Evolutionary conservation across 805 yeast genomes (phyloP).

Genomic region (Candida maesae): DNA sequence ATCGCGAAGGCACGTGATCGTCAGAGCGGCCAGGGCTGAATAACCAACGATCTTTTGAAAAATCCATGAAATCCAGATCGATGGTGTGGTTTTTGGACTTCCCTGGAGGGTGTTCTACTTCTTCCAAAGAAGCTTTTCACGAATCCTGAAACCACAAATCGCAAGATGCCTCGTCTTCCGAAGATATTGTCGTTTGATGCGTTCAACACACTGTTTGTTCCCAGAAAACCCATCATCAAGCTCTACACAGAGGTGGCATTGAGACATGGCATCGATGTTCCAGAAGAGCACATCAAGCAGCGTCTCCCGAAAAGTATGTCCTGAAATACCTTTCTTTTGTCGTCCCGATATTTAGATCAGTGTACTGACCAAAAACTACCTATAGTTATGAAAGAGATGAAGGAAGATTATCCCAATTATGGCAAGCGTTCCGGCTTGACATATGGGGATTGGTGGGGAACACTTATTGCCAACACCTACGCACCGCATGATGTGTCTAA

Average conservation of each 20-base stretch:
- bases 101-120: too few species aligned
- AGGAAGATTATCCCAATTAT: conserved; percentile 51
- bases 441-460: conserved; percentile 55
- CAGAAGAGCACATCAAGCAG: conserved; percentile 24
- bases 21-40: too few species aligned
- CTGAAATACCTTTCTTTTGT: too few species aligned
- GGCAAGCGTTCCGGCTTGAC: conserved; percentile 42
- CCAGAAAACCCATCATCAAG: conserved; percentile 48
- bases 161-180: conserved; percentile 9
- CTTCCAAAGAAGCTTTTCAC: too few species aligned
- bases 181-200: conserved; percentile 61
- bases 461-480: conserved; percentile 43
- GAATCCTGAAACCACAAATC: too few species aligned
- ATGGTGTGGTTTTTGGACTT: too few species aligned
- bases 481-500: conserved; percentile 31
- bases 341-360: too few species aligned
- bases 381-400: conserved; percentile 34
- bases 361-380: conserved; percentile 24
- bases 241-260: conserved; percentile 49
- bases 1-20: too few species aligned
- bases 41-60: too few species aligned
- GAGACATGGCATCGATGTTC: conserved; percentile 38
- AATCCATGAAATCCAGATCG: too few species aligned
- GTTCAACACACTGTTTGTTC: conserved; percentile 61
- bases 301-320: conserved; percentile 13